Percentiles rank a stretch among this genome's conserved stretches.
Conservation (phyloP, 116 monocot genomes). For the Iris pallida region DNA sequence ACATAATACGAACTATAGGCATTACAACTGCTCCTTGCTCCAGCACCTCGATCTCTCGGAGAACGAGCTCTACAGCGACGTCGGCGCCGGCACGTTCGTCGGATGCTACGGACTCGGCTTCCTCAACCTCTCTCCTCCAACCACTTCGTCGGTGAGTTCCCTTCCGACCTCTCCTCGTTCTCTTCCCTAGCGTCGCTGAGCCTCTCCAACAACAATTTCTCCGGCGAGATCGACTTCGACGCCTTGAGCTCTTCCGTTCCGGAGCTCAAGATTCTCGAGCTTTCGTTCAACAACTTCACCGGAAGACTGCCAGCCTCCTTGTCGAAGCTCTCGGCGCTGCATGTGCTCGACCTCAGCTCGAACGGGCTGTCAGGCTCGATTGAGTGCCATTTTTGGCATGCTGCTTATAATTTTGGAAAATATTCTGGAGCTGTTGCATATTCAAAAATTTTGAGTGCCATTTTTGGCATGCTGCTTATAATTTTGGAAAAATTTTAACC, state of each 20-base stretch:
- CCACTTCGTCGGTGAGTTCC: conserved; percentile 19
- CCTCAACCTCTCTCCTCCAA: conserved; percentile 28
- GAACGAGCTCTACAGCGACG: conserved; percentile 15
- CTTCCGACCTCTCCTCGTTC: conserved; percentile 5
- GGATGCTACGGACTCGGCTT: conserved; percentile 14
- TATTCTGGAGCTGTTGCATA: no score
- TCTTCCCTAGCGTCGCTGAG: conserved; percentile 1
- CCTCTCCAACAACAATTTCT: conserved; percentile 29
- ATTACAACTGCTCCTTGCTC: conserved; percentile 19
- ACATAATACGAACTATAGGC: no score
- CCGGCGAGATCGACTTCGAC: conserved; percentile 22
- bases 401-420: no score
- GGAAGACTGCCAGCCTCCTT: conserved; percentile 20
- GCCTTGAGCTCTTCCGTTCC: conserved; percentile 11
- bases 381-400: no score
- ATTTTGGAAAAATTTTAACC: no score
- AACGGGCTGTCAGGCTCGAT: conserved; percentile 52
- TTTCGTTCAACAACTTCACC: conserved; percentile 32
- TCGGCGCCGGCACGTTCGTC: conserved; percentile 4
- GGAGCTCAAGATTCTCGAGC: conserved; percentile 26
- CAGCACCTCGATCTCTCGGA: conserved; percentile 22
- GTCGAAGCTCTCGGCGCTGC: conserved; percentile 11
- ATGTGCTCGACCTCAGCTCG: conserved; percentile 59
- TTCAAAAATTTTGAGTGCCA: no score
- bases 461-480: no score